These are phyloP conservation scores for Trametes meyenii DNA, from an alignment of 768 basidiomycete species.

Conservation along the genomic window DNA sequence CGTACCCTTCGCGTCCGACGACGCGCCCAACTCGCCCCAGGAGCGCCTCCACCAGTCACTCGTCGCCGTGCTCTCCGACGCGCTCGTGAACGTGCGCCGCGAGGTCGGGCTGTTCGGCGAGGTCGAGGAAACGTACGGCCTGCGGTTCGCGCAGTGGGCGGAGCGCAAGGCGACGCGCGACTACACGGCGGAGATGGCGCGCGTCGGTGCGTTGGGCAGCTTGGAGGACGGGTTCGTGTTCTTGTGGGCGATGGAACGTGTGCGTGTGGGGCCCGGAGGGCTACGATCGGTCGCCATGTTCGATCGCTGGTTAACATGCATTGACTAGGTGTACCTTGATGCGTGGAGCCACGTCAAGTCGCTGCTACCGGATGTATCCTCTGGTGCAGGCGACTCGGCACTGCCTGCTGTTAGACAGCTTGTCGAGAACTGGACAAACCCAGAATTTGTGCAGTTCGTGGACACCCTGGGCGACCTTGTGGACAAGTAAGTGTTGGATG, in stretches of 20 bases:
- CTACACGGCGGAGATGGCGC: conserved; percentile 73
- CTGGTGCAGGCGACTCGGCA: conserved; percentile 7
- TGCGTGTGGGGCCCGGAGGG: conserved; percentile 38
- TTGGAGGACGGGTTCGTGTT: conserved; percentile 70
- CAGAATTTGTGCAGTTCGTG: conserved; percentile 58
- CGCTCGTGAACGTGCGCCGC: conserved; percentile 59
- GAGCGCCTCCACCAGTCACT: conserved; percentile 44
- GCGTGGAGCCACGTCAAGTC: conserved; percentile 59
- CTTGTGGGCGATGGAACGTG: conserved; percentile 82
- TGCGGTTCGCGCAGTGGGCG: conserved; percentile 51
- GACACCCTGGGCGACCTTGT: conserved; percentile 50
- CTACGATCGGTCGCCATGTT: too few species aligned
- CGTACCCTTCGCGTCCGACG: conserved; percentile 51
- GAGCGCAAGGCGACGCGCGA: conserved; percentile 65
- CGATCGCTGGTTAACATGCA: neutral
- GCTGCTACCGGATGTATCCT: neutral
- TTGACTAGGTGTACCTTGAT: conserved; percentile 64
- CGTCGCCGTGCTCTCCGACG: conserved; percentile 52
- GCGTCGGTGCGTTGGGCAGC: conserved; percentile 46
- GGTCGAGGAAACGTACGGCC: conserved; percentile 45
- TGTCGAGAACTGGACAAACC: conserved; percentile 62
- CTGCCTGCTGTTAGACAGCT: conserved; percentile 47
- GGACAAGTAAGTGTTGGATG: conserved; percentile 34
- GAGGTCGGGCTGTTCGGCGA: conserved; percentile 64
- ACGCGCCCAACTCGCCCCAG: conserved; percentile 35